phyloP scores from a whole-genome alignment of 768 basidiomycete species.

The Tricholoma terreum region DNA sequence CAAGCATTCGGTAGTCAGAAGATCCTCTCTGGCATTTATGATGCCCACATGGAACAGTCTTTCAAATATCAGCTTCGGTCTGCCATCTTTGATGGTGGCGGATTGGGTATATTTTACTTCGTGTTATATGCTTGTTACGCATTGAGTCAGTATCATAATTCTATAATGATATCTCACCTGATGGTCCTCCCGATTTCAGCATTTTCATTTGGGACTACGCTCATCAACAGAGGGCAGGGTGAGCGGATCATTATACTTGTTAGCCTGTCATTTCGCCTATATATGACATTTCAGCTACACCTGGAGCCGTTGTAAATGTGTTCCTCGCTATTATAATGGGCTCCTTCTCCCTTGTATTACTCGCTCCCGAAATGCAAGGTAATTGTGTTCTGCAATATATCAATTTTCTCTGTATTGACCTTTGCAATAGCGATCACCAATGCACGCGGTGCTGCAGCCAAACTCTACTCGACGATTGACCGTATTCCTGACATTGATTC shows the following conservation, averaged over 20 bases:
- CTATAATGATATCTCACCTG: no score
- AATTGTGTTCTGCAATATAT: background rate
- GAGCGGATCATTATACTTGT: conserved; percentile 11
- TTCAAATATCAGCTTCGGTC: conserved; percentile 11
- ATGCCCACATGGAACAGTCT: conserved; percentile 52
- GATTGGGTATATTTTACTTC: no score
- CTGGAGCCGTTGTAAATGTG: conserved; percentile 80
- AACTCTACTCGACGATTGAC: conserved; percentile 84
- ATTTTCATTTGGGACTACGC: conserved; percentile 11
- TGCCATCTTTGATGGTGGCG: conserved; percentile 55
- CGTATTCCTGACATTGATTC: conserved; percentile 87
- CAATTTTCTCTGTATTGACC: background rate
- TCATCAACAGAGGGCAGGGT: conserved; percentile 63
- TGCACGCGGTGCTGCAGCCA: conserved; percentile 81
- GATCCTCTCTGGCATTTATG: conserved; percentile 61
- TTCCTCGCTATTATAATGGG: conserved; percentile 83
- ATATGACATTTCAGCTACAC: conserved; percentile 38
- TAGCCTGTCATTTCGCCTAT: no score
- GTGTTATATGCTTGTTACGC: no score
- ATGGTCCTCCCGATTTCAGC: no score
- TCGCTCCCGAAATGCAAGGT: conserved; percentile 89
- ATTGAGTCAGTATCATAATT: no score
- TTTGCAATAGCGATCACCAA: conserved; percentile 59
- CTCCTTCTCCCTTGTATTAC: conserved; percentile 79
- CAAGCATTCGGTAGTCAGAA: conserved; percentile 88